Base-by-base conservation (phyloP, 805 yeast genomes). In the Candida yuanshanica region DNA sequence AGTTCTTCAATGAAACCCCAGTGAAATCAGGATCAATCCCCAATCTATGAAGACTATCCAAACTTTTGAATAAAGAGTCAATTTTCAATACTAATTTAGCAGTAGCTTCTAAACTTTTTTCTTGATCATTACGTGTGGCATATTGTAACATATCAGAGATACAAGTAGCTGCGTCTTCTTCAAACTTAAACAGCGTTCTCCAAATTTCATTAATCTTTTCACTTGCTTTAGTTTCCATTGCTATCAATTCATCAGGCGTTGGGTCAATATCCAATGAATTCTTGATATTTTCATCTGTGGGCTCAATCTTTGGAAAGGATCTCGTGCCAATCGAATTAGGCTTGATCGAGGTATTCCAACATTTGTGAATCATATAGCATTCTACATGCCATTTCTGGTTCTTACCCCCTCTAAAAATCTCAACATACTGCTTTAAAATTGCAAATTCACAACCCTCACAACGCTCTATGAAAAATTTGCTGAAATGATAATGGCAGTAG, bases 301-400 rank as follows among this genome's bases (percentile, higher is more conserved):
- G 59, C 8, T 49, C 53, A 7, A 54, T 26, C 13, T 47, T 53
- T 4, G 64, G 64, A 25, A 62, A 52, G 1, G 55, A 39, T 4
- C 63, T 60, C 18, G 70, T 63, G 29, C 69, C 90, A 21, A 83
- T 72, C 8, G 75, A 66, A 38, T 74, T 81, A 0, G 83, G 72
- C 1, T 83, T 74, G 18, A 93, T 69, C 43, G 81, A 75, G 17
- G 90, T 95, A 58, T 88, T 89, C 99, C 99, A 93, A 56, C 88
- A 90, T 62, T 90, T 90, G 67, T 85, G 90, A 36, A 93, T 95
- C 89, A 95, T 95, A 59, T 89, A 93, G 68, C 99, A 93, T 60
- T 95, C 98, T 2, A 97, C 98, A 63, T 93, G 99, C 99, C 99
- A 93, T 59, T 88, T 95, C 60, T 90, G 95, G 44, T 85, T 83